Conservation (phyloP, 2,329 filamentous ascomycete genomes). For the Rhynchosporium agropyri region DNA sequence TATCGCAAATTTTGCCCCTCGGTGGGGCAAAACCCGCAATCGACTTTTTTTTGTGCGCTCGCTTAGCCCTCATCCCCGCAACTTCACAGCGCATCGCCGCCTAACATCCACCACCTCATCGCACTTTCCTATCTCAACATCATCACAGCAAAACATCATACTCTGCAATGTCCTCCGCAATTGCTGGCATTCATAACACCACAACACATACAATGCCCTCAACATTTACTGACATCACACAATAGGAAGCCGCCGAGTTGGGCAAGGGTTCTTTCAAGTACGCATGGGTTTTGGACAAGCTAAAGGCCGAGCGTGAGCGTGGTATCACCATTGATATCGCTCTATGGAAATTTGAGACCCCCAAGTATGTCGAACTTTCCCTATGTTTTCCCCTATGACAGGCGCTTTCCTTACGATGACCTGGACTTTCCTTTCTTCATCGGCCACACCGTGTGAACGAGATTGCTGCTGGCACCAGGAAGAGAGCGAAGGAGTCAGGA, state of each 20-base stretch:
- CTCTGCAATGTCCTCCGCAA: too few species aligned
- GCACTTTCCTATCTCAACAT: constrained; percentile 27
- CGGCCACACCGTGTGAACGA: too few species aligned
- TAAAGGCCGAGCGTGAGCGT: constrained; percentile 99
- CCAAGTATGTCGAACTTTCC: constrained; percentile 58
- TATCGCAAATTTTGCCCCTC: constrained; percentile 41
- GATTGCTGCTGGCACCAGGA: too few species aligned
- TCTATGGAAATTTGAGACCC: constrained; percentile 99
- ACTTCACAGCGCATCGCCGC: too few species aligned
- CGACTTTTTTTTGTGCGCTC: constrained; percentile 35
- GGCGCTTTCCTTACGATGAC: too few species aligned
- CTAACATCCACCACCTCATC: constrained; percentile 21
- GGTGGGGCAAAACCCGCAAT: constrained; percentile 34
- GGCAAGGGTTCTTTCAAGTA: constrained; percentile 99
- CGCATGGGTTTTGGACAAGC: constrained; percentile 99
- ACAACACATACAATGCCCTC: constrained; percentile 8
- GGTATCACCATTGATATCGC: constrained; percentile 99
- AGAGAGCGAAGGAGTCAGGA: too few species aligned
- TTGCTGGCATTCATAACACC: constrained; percentile 3
- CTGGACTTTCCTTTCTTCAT: too few species aligned
- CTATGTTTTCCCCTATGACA: too few species aligned
- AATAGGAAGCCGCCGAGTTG: constrained; percentile 94
- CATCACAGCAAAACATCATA: neutral
- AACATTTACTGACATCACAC: constrained; percentile 30
- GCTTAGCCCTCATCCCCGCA: neutral